phyloP scores from a whole-genome alignment of 2,329 filamentous ascomycete genomes.

The Parasarocladium wereldwijsianum region DNA sequence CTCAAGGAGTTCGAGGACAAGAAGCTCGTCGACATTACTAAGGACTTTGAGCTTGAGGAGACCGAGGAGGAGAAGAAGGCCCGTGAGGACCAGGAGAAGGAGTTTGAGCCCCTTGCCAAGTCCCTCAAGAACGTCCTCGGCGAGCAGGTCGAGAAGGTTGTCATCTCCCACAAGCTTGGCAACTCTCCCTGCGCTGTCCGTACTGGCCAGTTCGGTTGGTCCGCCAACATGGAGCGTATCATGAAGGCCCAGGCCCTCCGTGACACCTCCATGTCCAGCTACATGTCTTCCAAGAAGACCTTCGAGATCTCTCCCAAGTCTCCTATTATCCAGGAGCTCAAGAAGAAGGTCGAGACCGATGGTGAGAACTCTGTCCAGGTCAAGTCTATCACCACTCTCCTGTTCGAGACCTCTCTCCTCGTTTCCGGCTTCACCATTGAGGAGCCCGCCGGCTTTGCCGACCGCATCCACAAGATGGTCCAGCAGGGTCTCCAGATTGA shows the following conservation, averaged over 20 bases:
- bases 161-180: conserved; percentile 94
- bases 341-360: conserved; percentile 96
- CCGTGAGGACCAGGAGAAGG: conserved; percentile 95
- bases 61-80: conserved; percentile 97
- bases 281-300: conserved; percentile 99
- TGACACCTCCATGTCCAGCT: conserved; percentile 98
- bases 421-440: conserved; percentile 99
- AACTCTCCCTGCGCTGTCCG: conserved; percentile 95
- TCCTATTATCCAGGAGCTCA: conserved; percentile 94
- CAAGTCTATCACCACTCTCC: conserved; percentile 96
- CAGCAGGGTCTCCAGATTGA: conserved; percentile 96
- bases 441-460: conserved; percentile 91
- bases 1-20: conserved; percentile 99
- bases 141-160: conserved; percentile 99
- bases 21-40: conserved; percentile 99
- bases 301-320: conserved; percentile 99
- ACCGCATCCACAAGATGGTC: conserved; percentile 99
- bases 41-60: conserved; percentile 99
- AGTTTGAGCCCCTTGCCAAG: conserved; percentile 91
- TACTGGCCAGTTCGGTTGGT: conserved; percentile 99
- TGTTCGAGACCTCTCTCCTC: conserved; percentile 96
- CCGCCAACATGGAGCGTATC: conserved; percentile 99
- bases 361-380: conserved; percentile 98
- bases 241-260: conserved; percentile 99
- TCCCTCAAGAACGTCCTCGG: conserved; percentile 97